Percentiles rank a stretch among this genome's conserved stretches.
Evolutionary conservation across 2,329 filamentous ascomycete species (phyloP).

Genomic region (Aureobasidium musti): DNA sequence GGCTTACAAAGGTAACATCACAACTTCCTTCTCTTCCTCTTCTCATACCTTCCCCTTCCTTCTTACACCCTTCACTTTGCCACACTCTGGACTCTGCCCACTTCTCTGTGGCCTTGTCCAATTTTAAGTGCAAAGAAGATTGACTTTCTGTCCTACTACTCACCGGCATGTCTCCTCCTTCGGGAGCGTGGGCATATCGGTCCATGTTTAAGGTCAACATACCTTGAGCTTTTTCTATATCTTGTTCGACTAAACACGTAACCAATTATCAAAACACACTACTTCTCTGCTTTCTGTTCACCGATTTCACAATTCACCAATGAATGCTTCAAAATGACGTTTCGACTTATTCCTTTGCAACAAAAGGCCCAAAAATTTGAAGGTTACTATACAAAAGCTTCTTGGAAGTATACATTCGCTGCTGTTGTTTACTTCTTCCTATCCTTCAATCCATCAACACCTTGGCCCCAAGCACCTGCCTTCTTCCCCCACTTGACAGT

Average conservation of each 20-base stretch:
- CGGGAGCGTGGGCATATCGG: conserved; percentile 61
- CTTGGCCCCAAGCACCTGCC: conserved; percentile 56
- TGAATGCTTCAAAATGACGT: no score
- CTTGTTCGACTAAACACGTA: no score
- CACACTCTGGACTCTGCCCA: conserved; percentile 24
- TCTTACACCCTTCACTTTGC: conserved; percentile 1
- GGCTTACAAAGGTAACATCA: no score
- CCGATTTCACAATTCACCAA: no score
- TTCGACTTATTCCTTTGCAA: no score
- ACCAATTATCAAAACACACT: no score
- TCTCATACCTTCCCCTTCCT: neutral
- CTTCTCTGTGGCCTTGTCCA: conserved; percentile 9
- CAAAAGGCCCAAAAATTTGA: neutral
- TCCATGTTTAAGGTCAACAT: conserved; percentile 67
- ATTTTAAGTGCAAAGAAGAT: conserved; percentile 67
- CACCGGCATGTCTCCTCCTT: conserved; percentile 44
- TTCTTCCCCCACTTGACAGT: conserved; percentile 56
- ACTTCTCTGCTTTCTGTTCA: neutral
- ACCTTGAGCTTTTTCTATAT: no score
- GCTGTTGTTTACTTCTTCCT: conserved; percentile 38
- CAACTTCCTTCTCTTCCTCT: neutral
- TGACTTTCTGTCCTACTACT: conserved; percentile 44
- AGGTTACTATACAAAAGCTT: no score
- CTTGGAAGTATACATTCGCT: no score
- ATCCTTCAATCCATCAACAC: conserved; percentile 50